Evolutionary conservation across 202 grass and related monocot species (phyloP), one percentile per base, ranked within the genome.

Genomic region (Setaria viridis): DNA sequence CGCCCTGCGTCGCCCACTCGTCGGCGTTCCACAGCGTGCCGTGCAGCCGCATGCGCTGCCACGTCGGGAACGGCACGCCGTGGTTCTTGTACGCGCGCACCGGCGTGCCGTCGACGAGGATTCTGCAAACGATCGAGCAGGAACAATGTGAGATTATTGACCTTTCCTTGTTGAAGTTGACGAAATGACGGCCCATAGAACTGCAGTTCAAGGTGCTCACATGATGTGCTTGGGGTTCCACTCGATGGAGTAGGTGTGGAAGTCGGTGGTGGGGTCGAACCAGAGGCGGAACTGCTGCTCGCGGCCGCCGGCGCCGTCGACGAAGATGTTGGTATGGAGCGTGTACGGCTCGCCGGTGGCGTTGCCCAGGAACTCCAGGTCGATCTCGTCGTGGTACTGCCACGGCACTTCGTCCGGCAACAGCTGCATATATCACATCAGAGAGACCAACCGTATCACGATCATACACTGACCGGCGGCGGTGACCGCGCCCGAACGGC

Each of bases 11-110:
- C 12, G 93, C 93, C 93, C 88, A 95, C 33, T 93, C 86, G 15
- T 95, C 91, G 60, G 93, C 93, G 85, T 95, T 89, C 93, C 93
- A 95, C 20, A 95, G 82, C 70, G 82, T 95, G 53, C 87, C 88
- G 47, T 91, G 71, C 21, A 87, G 20, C 17, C 63, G 67, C 93
- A 95, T 91, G 30, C 42, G 67, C 80, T 93, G 93, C 85, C 88
- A 88, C 34, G 84, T 80, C 16, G 78, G 87, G 73, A 87, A 94
- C 73, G 87, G 17, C 85, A 83, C 73, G 20, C 90, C 85, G 32
- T 81, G 55, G 87, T 92, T 94, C 72, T 65, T 62, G 87, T 67
- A 90, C 4, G 51, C 78, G 62, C 92, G 67, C 37, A 94, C 82
- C 11, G 92, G 90, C 72, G 87, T 78, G 30, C 67, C 77, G 67